These are phyloP conservation scores for Peronospora tabacina DNA, from an alignment of 352 stramenopile genomes.

Conservation along the genomic window DNA sequence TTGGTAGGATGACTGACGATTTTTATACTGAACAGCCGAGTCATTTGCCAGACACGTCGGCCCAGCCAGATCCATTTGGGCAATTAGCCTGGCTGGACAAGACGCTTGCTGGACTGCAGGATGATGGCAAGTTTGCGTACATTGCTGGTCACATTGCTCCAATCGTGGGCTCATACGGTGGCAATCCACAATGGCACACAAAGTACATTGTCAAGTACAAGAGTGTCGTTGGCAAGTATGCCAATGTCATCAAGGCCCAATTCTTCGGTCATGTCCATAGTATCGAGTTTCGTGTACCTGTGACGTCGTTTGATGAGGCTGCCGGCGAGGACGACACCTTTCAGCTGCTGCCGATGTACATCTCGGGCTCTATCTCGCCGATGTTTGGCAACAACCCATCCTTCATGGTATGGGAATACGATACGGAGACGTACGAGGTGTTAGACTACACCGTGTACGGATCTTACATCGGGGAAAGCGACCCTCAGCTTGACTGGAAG, in stretches of 20 bases:
- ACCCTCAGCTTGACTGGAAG: slow-evolving; percentile 52
- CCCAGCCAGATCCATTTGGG: slow-evolving; percentile 75
- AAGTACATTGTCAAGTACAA: slow-evolving; percentile 85
- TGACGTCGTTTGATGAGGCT: slow-evolving; percentile 18
- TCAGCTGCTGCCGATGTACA: slow-evolving; percentile 66
- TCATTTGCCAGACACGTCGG: slow-evolving; percentile 64
- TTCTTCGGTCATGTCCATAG: slow-evolving; percentile 92
- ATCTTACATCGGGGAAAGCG: slow-evolving; percentile 49
- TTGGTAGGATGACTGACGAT: not conserved
- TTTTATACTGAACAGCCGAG: slow-evolving; percentile 37
- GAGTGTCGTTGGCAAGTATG: slow-evolving; percentile 60
- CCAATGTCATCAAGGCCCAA: slow-evolving; percentile 73
- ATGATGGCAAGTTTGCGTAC: slow-evolving; percentile 59
- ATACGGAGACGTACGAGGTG: slow-evolving; percentile 64
- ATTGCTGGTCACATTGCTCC: slow-evolving; percentile 89
- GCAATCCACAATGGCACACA: slow-evolving; percentile 83
- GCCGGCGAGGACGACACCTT: slow-evolving; percentile 15
- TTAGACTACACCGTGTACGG: slow-evolving; percentile 74
- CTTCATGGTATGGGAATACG: slow-evolving; percentile 85
- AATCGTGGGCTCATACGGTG: slow-evolving; percentile 85
- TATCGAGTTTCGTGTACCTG: slow-evolving; percentile 84
- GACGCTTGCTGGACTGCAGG: slow-evolving; percentile 48
- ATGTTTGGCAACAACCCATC: slow-evolving; percentile 90
- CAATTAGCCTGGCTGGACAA: slow-evolving; percentile 88
- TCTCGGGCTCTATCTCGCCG: slow-evolving; percentile 82